Evolutionary conservation across 441 rosid genomes (phyloP).

Genomic region (Pelargonium australe): DNA sequence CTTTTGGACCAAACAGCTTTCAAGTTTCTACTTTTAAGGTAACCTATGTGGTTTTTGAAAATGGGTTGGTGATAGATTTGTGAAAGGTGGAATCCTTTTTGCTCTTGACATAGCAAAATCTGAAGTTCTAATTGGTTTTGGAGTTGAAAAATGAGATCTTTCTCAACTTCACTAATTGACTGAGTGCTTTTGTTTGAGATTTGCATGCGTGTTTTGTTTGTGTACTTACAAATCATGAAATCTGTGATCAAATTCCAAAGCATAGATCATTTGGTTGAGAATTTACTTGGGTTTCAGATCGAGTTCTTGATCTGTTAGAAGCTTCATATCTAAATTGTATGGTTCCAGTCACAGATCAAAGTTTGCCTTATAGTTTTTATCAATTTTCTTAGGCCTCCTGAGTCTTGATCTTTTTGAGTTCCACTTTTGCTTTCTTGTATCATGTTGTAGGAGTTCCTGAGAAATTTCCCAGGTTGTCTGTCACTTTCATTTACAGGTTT

Average conservation of each 20-base stretch:
- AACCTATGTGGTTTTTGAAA: constrained; percentile 8
- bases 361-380: not conserved
- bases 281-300: not conserved
- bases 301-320: not conserved
- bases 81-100: constrained; percentile 2
- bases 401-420: not conserved
- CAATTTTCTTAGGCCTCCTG: not conserved
- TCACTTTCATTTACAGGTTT: not conserved
- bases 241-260: not conserved
- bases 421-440: not conserved
- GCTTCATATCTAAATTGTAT: not conserved
- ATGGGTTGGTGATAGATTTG: constrained; percentile 16
- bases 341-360: not conserved
- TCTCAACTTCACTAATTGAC: not conserved
- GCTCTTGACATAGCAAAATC: not conserved
- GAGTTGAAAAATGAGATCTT: not conserved
- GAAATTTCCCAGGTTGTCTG: not conserved
- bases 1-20: not conserved
- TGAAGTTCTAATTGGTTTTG: not conserved
- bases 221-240: not conserved
- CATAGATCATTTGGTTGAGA: not conserved
- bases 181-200: not conserved
- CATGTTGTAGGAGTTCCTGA: not conserved
- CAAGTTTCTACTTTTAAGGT: constrained; percentile 14
- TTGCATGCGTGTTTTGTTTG: not conserved